Evolutionary conservation across 1,139 yeast genomes (phyloP).

Genomic region (Suhomyces wounanorum): DNA sequence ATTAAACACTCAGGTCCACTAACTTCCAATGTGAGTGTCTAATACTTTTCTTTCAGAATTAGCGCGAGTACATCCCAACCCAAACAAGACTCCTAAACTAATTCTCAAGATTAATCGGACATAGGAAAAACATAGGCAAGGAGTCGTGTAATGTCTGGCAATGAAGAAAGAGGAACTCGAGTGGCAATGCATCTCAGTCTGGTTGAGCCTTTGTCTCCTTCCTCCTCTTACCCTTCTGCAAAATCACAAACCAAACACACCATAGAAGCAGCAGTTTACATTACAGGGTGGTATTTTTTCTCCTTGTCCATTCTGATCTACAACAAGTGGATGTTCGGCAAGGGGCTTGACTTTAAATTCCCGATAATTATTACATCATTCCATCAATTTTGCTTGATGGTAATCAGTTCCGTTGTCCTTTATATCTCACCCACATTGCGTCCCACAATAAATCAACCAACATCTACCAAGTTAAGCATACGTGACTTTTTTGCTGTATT

Average conservation of each 20-base stretch:
- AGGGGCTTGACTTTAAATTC: conserved; percentile 69
- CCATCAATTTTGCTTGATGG: conserved; percentile 76
- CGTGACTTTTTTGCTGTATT: conserved; percentile 20
- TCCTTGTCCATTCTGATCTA: conserved; percentile 81
- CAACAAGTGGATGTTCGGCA: conserved; percentile 96
- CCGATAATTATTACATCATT: conserved; percentile 83
- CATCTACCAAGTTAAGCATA: conserved; percentile 5
- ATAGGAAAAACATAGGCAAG: neutral
- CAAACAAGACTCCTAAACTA: neutral
- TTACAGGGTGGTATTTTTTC: conserved; percentile 54
- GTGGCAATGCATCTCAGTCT: neutral
- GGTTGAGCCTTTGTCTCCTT: neutral
- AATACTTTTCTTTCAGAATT: neutral
- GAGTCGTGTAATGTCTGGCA: neutral
- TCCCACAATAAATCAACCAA: conserved; percentile 30
- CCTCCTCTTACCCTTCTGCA: neutral
- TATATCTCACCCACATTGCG: conserved; percentile 50
- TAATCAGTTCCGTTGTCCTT: conserved; percentile 47
- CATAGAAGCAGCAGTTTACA: conserved; percentile 26
- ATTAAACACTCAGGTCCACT: neutral
- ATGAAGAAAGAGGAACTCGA: neutral
- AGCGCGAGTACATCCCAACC: neutral
- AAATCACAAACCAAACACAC: conserved; percentile 2
- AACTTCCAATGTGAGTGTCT: neutral
- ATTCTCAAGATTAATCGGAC: neutral